These are phyloP conservation scores for Candida rishiriensis DNA, from an alignment of 805 yeast species.

Conservation along the genomic window DNA sequence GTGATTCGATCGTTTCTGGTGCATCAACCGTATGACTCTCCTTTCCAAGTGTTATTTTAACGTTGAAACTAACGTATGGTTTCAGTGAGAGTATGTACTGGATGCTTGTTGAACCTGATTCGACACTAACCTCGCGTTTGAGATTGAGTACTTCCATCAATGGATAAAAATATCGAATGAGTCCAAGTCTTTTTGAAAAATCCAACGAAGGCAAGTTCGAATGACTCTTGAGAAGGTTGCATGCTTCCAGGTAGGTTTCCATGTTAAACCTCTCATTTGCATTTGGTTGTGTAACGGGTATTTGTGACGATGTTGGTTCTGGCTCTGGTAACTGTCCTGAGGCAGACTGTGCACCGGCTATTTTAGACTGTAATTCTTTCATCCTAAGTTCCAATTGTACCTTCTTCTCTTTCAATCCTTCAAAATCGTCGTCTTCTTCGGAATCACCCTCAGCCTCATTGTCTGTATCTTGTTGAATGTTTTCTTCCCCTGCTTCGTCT, in stretches of 20 bases:
- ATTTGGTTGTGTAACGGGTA: background rate
- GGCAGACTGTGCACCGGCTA: background rate
- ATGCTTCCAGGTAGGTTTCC: slow-evolving; percentile 14
- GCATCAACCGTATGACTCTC: no score
- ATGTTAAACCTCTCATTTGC: slow-evolving; percentile 9
- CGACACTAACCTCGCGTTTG: no score
- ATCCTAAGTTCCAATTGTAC: slow-evolving; percentile 6
- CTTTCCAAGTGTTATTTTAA: no score
- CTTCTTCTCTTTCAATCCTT: slow-evolving; percentile 4
- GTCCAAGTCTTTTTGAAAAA: slow-evolving; percentile 19
- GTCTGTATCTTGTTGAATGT: background rate
- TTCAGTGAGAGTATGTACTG: no score
- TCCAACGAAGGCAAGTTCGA: slow-evolving; percentile 28
- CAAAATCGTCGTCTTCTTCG: slow-evolving; percentile 8
- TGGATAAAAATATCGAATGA: slow-evolving; percentile 25
- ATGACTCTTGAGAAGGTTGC: slow-evolving; percentile 13
- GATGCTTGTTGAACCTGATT: no score
- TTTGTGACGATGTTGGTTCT: background rate
- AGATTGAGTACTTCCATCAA: slow-evolving; percentile 19
- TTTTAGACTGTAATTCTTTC: slow-evolving; percentile 1
- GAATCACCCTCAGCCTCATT: background rate
- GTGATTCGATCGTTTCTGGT: slow-evolving; percentile 8
- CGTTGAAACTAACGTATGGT: no score
- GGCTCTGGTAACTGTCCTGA: background rate
- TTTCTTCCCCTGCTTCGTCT: no score